Percentiles rank a stretch among this genome's conserved stretches.
phyloP scores from a whole-genome alignment of 2,329 filamentous ascomycete genomes.

The Teratosphaeria pseudoeucalypti region DNA sequence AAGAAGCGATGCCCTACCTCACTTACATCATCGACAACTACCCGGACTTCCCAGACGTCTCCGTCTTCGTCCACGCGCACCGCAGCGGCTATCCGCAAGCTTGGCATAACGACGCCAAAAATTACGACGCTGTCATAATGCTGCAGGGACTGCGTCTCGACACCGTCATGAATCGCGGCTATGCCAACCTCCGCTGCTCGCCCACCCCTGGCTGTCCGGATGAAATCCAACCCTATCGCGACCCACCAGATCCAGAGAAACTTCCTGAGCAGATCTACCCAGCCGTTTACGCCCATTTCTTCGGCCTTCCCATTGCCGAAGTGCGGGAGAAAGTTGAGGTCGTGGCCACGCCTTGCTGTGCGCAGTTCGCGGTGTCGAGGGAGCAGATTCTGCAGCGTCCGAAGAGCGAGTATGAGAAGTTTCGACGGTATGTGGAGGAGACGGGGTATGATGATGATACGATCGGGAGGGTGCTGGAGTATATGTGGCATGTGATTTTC shows the following conservation, averaged over 20 bases:
- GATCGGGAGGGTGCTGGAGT: slow-evolving; percentile 46
- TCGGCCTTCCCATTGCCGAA: slow-evolving; percentile 8
- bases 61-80: slow-evolving; percentile 23
- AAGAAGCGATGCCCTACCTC: slow-evolving; percentile 38
- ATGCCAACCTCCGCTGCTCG: slow-evolving; percentile 20
- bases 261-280: slow-evolving; percentile 12
- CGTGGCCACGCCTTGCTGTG: slow-evolving; percentile 18
- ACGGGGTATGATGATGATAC: slow-evolving; percentile 39
- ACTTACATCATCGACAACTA: slow-evolving; percentile 39
- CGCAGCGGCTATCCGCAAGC: slow-evolving; percentile 14
- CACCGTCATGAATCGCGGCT: slow-evolving; percentile 15
- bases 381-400: slow-evolving; percentile 19
- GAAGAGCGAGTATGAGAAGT: slow-evolving; percentile 26
- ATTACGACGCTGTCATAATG: slow-evolving; percentile 18
- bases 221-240: slow-evolving; percentile 14
- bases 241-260: slow-evolving; percentile 9
- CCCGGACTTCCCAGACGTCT: slow-evolving; percentile 21
- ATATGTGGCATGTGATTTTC: slow-evolving; percentile 48
- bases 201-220: slow-evolving; percentile 14
- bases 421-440: slow-evolving; percentile 37
- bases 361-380: slow-evolving; percentile 26
- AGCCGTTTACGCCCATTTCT: slow-evolving; percentile 14
- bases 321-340: slow-evolving; percentile 8
- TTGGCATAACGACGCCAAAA: slow-evolving; percentile 20
- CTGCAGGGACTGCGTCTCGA: slow-evolving; percentile 13